These are phyloP conservation scores for Ramaria sp. DNA, from an alignment of 768 basidiomycete species.

Conservation along the genomic window DNA sequence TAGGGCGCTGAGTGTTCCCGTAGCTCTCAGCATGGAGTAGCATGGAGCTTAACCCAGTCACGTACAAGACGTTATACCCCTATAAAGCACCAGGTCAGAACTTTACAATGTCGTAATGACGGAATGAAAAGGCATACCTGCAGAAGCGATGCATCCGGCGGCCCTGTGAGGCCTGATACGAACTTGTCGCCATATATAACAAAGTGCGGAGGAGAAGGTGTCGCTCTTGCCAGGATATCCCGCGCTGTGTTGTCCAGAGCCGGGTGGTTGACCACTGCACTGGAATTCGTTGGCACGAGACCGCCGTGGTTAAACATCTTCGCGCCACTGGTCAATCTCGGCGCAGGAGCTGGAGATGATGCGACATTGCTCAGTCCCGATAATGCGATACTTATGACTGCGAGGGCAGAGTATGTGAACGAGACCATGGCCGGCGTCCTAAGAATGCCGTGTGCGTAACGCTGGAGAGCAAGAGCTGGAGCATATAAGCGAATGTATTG, in stretches of 20 bases:
- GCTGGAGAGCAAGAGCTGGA: background rate
- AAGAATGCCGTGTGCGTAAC: too few relatives aligned
- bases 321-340: background rate
- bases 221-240: constrained; percentile 26
- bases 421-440: background rate
- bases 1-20: constrained; percentile 14
- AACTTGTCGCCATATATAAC: constrained; percentile 33
- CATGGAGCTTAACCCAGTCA: background rate
- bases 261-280: background rate
- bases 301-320: constrained; percentile 6
- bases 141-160: constrained; percentile 36
- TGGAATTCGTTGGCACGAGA: background rate
- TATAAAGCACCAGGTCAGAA: constrained; percentile 12
- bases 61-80: constrained; percentile 51
- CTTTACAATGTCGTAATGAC: background rate
- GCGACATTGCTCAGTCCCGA: background rate
- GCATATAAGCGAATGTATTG: background rate
- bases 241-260: constrained; percentile 23
- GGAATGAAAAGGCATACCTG: constrained; percentile 19
- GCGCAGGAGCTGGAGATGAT: background rate
- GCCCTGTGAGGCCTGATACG: constrained; percentile 34
- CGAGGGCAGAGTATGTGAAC: background rate
- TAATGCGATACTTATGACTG: background rate
- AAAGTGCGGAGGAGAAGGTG: constrained; percentile 41
- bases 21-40: background rate